These are phyloP conservation scores for Dimocarpus longan DNA, from an alignment of 345 rosid species.

Conservation along the genomic window DNA sequence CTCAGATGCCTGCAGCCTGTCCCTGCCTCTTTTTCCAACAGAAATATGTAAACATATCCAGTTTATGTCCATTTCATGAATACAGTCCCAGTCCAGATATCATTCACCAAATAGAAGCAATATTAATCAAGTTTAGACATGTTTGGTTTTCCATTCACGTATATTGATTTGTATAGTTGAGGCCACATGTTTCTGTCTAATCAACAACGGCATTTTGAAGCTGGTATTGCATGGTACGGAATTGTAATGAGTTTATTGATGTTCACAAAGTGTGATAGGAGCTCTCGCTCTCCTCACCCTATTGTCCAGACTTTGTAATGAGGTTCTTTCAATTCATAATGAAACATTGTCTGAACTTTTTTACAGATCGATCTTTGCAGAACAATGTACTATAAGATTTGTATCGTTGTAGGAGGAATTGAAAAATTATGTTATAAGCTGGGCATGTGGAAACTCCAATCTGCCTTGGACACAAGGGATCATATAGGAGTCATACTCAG, in stretches of 20 bases:
- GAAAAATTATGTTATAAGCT: background rate
- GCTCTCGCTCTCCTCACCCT: background rate
- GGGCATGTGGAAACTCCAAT: background rate
- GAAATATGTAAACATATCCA: background rate
- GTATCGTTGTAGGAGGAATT: background rate
- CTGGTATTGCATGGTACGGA: background rate
- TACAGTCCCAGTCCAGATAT: conserved; percentile 3
- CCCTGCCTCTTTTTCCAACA: background rate
- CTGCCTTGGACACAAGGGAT: background rate
- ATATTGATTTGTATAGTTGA: conserved; percentile 22
- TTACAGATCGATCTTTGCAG: no score
- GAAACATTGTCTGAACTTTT: no score
- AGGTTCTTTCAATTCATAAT: background rate
- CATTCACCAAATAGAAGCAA: conserved; percentile 11
- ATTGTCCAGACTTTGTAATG: background rate
- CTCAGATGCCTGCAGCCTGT: background rate
- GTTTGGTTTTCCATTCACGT: background rate
- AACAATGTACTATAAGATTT: no score
- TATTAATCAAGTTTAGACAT: background rate
- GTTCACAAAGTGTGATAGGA: background rate
- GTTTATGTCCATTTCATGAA: background rate
- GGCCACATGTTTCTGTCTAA: background rate
- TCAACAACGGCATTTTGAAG: background rate
- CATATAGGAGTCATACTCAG: background rate
- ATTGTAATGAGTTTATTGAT: background rate